Percentiles rank a stretch among this genome's conserved stretches.
Evolutionary conservation across 164 flowering plant species (phyloP).

Genomic region (Macadamia tetraphylla): DNA sequence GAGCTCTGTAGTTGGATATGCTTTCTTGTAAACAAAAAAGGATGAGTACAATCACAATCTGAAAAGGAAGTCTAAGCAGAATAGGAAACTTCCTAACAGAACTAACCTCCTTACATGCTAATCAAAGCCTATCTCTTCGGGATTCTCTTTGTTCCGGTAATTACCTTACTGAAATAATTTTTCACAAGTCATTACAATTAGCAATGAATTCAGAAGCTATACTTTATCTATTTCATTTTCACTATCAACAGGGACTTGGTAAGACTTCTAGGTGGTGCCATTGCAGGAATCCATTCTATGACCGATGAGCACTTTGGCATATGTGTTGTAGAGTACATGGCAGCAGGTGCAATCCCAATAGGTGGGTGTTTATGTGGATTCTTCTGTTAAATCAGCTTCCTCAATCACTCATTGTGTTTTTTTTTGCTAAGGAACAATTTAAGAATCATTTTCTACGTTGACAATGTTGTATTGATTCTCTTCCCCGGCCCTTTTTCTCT

Average conservation of each 20-base stretch:
- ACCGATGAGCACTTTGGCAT: conserved; percentile 96
- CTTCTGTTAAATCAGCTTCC: not conserved
- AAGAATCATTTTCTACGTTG: not conserved
- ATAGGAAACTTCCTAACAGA: no score
- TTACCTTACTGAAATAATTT: no score
- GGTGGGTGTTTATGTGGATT: conserved; percentile 36
- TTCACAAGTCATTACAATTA: no score
- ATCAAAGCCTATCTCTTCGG: no score
- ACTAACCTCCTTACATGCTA: no score
- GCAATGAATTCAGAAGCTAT: not conserved
- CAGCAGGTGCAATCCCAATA: conserved; percentile 94
- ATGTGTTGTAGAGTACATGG: conserved; percentile 92
- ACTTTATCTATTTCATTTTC: not conserved
- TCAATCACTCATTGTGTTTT: no score
- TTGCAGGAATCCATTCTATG: conserved; percentile 90
- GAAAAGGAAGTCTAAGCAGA: no score
- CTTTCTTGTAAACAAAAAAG: no score
- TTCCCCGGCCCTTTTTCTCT: not conserved
- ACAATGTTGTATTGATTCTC: no score
- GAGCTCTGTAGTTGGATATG: no score
- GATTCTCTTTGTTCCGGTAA: no score
- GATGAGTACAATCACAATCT: no score
- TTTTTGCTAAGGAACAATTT: not conserved
- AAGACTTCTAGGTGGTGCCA: conserved; percentile 69
- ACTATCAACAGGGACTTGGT: conserved; percentile 71